phyloP scores from a whole-genome alignment of 371 early-diverging fungal genomes.

The Lichtheimia ramosa region DNA sequence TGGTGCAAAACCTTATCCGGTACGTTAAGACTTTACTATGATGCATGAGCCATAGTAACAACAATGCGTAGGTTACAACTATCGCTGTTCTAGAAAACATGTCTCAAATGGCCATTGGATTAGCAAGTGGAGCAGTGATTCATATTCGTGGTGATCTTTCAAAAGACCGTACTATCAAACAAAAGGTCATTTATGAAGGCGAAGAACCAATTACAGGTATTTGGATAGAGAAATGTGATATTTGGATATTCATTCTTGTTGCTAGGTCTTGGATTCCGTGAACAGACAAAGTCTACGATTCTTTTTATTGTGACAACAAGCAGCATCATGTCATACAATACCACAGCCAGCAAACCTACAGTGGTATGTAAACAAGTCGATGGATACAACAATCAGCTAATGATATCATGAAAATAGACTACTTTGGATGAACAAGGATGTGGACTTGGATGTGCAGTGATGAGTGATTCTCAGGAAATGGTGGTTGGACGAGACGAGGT shows the following conservation, averaged over 20 bases:
- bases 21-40: slow-evolving; percentile 23
- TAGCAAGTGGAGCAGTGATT: slow-evolving; percentile 88
- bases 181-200: slow-evolving; percentile 80
- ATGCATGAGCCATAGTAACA: too few species aligned
- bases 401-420: slow-evolving; percentile 35
- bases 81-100: slow-evolving; percentile 80
- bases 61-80: slow-evolving; percentile 64
- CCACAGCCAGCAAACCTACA: slow-evolving; percentile 56
- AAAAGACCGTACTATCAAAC: slow-evolving; percentile 75
- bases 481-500: slow-evolving; percentile 84
- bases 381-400: not conserved
- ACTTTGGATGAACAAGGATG: slow-evolving; percentile 86
- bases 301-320: slow-evolving; percentile 77
- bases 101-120: slow-evolving; percentile 86
- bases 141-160: slow-evolving; percentile 82
- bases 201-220: slow-evolving; percentile 84
- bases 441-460: slow-evolving; percentile 74
- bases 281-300: slow-evolving; percentile 64
- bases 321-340: slow-evolving; percentile 66
- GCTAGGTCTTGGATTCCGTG: slow-evolving; percentile 76
- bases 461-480: slow-evolving; percentile 77
- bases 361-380: slow-evolving; percentile 31
- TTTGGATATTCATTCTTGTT: not conserved
- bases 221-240: not conserved
- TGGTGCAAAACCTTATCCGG: slow-evolving; percentile 69